Evolutionary conservation across 257 asterid species (phyloP).

Genomic region (Nicotiana paniculata): DNA sequence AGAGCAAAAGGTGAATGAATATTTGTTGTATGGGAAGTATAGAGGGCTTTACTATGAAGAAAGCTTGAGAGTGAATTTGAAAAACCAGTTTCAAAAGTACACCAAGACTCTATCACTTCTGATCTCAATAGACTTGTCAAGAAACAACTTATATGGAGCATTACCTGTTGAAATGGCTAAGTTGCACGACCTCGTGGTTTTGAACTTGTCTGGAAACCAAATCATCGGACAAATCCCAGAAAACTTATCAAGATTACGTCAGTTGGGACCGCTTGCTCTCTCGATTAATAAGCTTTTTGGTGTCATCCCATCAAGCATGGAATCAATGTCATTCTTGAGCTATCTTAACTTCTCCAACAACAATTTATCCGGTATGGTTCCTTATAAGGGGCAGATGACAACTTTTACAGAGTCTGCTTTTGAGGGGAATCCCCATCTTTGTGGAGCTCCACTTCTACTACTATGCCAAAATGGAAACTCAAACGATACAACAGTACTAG

Average conservation of each 20-base stretch:
- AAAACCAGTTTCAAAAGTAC: slow-evolving; percentile 33
- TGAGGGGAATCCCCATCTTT: slow-evolving; percentile 35
- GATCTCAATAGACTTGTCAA: slow-evolving; percentile 40
- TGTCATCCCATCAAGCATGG: slow-evolving; percentile 39
- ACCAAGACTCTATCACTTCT: slow-evolving; percentile 50
- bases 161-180: slow-evolving; percentile 33
- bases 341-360: slow-evolving; percentile 41
- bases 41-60: slow-evolving; percentile 41
- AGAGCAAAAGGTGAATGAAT: slow-evolving; percentile 18
- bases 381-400: slow-evolving; percentile 36
- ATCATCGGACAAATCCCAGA: slow-evolving; percentile 41
- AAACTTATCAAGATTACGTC: slow-evolving; percentile 31
- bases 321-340: slow-evolving; percentile 28
- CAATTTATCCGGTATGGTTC: slow-evolving; percentile 42
- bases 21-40: slow-evolving; percentile 35
- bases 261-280: slow-evolving; percentile 42
- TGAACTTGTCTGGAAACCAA: slow-evolving; percentile 47
- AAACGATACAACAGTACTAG: slow-evolving; percentile 4
- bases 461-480: slow-evolving; percentile 26
- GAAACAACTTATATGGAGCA: slow-evolving; percentile 36
- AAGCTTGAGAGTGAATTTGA: slow-evolving; percentile 31
- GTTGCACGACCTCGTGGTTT: slow-evolving; percentile 25
- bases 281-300: slow-evolving; percentile 40
- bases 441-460: slow-evolving; percentile 36
- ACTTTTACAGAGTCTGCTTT: slow-evolving; percentile 36